A percentile compares a stretch with the other conserved stretches of the same genome.
Evolutionary conservation across 192 early-diverging fungal species (phyloP).

Genomic region (Mortierella alpina): DNA sequence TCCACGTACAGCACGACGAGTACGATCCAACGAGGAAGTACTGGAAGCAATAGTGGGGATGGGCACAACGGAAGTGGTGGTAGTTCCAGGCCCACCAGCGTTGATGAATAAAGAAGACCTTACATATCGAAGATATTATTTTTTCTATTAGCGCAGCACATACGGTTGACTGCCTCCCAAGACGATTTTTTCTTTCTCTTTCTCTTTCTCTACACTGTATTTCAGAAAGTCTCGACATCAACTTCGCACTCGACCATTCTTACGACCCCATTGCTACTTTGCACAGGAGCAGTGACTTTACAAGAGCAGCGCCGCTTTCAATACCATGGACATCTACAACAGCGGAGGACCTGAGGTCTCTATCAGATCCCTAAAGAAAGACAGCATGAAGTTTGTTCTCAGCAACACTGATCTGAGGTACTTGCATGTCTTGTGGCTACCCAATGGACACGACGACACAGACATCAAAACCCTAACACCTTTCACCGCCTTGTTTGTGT

Average conservation of each 20-base stretch:
- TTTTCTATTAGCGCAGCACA: too few species aligned
- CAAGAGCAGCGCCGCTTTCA: too few species aligned
- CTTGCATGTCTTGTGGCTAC: background rate
- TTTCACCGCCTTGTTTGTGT: background rate
- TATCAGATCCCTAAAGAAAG: slow-evolving; percentile 66
- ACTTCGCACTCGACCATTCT: too few species aligned
- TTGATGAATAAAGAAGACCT: slow-evolving; percentile 34
- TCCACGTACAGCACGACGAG: slow-evolving; percentile 45
- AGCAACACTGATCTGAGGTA: slow-evolving; percentile 88
- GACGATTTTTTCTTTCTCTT: too few species aligned
- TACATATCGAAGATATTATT: too few species aligned
- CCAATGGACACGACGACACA: background rate
- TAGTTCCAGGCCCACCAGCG: slow-evolving; percentile 45
- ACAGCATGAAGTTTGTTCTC: slow-evolving; percentile 83
- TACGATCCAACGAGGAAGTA: slow-evolving; percentile 44
- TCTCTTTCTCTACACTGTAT: too few species aligned
- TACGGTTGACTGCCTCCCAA: too few species aligned
- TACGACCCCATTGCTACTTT: too few species aligned
- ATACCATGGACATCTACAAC: slow-evolving; percentile 50
- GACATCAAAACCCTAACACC: too few species aligned
- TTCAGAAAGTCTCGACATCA: too few species aligned
- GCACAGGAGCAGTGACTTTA: too few species aligned
- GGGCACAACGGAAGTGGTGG: slow-evolving; percentile 39
- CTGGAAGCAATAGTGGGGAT: slow-evolving; percentile 49
- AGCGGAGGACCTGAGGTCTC: slow-evolving; percentile 64